These are phyloP conservation scores for Debaryomyces udenii DNA, from an alignment of 1,139 yeast species.

Conservation along the genomic window DNA sequence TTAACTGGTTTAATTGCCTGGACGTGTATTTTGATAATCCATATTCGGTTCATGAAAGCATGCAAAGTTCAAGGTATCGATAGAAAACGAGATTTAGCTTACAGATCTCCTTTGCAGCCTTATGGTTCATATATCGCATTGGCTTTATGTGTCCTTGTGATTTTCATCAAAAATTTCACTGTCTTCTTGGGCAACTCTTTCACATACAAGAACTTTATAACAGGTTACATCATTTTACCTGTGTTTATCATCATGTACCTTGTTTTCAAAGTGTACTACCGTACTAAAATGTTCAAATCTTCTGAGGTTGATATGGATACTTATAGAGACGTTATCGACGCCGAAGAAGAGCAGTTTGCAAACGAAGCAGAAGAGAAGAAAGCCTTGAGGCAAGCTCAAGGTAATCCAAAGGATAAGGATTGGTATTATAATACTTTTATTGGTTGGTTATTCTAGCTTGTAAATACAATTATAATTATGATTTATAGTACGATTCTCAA, in stretches of 20 bases:
- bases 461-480: constrained; percentile 2
- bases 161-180: constrained; percentile 74
- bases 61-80: constrained; percentile 62
- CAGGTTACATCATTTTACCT: constrained; percentile 80
- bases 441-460: constrained; percentile 53
- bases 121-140: constrained; percentile 64
- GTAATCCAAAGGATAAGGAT: constrained; percentile 40
- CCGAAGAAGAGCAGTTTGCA: constrained; percentile 62
- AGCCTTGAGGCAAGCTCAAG: constrained; percentile 52
- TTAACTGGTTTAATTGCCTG: constrained; percentile 74
- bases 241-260: constrained; percentile 56
- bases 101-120: constrained; percentile 69
- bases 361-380: constrained; percentile 45
- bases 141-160: constrained; percentile 53
- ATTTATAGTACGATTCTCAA: background rate
- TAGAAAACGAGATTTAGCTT: constrained; percentile 49
- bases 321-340: constrained; percentile 66
- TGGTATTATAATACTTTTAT: constrained; percentile 62
- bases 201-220: constrained; percentile 65
- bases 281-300: constrained; percentile 54
- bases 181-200: constrained; percentile 60
- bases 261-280: constrained; percentile 61
- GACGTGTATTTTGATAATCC: constrained; percentile 65
- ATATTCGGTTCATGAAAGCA: constrained; percentile 65
- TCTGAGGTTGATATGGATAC: constrained; percentile 67